A percentile compares a stretch with the other conserved stretches of the same genome.
Conservation (phyloP, 2,329 filamentous ascomycete genomes). For the Elsinoe perseae region DNA sequence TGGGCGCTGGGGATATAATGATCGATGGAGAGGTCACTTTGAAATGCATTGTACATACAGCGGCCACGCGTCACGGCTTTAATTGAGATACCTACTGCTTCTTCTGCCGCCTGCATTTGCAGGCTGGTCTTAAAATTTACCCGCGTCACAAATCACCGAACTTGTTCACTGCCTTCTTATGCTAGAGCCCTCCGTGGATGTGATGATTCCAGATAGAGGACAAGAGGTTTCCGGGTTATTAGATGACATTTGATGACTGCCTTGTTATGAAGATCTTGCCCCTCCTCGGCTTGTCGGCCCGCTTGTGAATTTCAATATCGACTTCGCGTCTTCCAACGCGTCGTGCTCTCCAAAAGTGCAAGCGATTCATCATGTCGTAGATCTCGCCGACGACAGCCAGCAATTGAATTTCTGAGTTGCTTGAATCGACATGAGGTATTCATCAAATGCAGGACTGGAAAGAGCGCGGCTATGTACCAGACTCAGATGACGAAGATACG, state of each 20-base stretch:
- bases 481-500: conserved; percentile 44
- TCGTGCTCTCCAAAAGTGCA: neutral
- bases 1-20: conserved; percentile 5
- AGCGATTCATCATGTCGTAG: neutral
- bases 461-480: conserved; percentile 42
- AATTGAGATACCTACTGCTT: conserved; percentile 13
- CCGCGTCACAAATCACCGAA: neutral
- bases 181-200: too few relatives aligned
- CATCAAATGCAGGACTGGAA: conserved; percentile 44
- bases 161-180: neutral
- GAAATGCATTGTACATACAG: conserved; percentile 13
- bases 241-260: neutral
- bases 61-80: conserved; percentile 6
- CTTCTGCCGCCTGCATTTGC: conserved; percentile 2
- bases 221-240: too few relatives aligned
- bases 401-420: neutral
- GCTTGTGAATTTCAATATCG: neutral
- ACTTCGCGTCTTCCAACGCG: conserved; percentile 1
- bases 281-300: neutral
- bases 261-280: neutral
- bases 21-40: conserved; percentile 2
- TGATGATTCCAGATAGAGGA: too few relatives aligned
- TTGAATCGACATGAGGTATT: conserved; percentile 20
- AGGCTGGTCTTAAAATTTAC: conserved; percentile 9
- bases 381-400: neutral